phyloP scores from a whole-genome alignment of 306 rosid genomes.

The Cicer bijugum region DNA sequence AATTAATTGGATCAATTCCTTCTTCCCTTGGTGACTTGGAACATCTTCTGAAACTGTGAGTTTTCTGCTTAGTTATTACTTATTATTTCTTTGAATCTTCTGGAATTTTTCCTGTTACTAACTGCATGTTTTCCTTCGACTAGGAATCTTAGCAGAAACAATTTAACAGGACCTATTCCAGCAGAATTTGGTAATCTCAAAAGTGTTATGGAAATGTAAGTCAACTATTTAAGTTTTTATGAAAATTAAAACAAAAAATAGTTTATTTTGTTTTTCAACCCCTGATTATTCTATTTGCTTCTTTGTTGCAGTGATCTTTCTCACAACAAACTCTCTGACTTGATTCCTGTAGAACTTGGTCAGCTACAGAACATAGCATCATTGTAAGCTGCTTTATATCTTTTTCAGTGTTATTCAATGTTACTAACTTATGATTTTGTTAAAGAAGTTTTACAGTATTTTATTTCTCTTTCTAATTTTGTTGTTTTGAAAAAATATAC shows the following conservation, averaged over 20 bases:
- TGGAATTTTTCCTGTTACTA: conserved; percentile 39
- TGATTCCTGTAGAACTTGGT: conserved; percentile 85
- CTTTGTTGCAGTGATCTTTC: conserved; percentile 80
- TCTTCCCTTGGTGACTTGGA: conserved; percentile 98
- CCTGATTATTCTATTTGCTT: conserved; percentile 33
- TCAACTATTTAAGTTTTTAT: background rate
- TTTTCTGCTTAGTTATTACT: conserved; percentile 17
- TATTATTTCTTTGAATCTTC: background rate
- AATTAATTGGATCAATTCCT: conserved; percentile 75
- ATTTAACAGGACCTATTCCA: conserved; percentile 73
- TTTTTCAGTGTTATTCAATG: background rate
- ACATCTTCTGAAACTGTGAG: conserved; percentile 96
- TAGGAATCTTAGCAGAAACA: conserved; percentile 91
- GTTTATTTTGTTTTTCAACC: background rate
- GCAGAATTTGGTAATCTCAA: conserved; percentile 94
- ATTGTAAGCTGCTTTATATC: conserved; percentile 60
- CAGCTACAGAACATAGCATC: conserved; percentile 87
- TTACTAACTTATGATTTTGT: background rate
- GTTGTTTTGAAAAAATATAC: conserved; percentile 37
- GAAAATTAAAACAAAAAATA: background rate
- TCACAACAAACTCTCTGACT: conserved; percentile 71
- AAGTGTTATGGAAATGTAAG: conserved; percentile 94
- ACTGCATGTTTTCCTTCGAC: conserved; percentile 34
- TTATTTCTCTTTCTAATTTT: conserved; percentile 21
- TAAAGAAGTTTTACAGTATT: background rate